Evolutionary conservation across 495 filamentous ascomycete genomes (phyloP).

Genomic region (Daldinia concentrica): DNA sequence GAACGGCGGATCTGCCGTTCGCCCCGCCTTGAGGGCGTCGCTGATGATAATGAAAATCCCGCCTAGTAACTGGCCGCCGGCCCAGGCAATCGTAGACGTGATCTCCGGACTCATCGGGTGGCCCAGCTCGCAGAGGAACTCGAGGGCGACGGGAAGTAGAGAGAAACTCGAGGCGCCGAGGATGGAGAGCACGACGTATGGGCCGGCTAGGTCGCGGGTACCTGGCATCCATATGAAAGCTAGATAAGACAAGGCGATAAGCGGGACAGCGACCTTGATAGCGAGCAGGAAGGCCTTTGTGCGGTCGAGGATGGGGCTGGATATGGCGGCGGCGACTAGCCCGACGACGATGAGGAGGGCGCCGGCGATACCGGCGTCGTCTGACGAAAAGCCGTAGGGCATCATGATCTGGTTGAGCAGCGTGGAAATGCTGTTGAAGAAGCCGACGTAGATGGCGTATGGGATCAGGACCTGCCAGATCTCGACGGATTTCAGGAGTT

Average conservation of each 20-base stretch:
- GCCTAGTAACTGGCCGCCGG: slow-evolving; percentile 80
- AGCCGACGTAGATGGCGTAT: slow-evolving; percentile 85
- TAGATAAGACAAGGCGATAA: slow-evolving; percentile 78
- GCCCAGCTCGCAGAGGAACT: slow-evolving; percentile 86
- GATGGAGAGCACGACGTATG: slow-evolving; percentile 74
- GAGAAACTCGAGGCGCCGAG: slow-evolving; percentile 84
- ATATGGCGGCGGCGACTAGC: slow-evolving; percentile 76
- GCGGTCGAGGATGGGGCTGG: slow-evolving; percentile 82
- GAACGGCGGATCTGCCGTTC: slow-evolving; percentile 61
- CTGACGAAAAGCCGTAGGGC: slow-evolving; percentile 82
- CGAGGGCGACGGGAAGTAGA: slow-evolving; percentile 83
- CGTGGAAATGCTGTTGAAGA: slow-evolving; percentile 92
- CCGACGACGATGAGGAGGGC: slow-evolving; percentile 91
- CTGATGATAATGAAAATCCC: slow-evolving; percentile 84
- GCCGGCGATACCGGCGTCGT: slow-evolving; percentile 87
- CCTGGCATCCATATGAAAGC: slow-evolving; percentile 81
- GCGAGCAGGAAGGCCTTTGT: slow-evolving; percentile 80
- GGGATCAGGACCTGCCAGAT: slow-evolving; percentile 81
- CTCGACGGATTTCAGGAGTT: slow-evolving; percentile 62
- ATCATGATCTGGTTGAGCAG: slow-evolving; percentile 89
- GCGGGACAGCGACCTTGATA: slow-evolving; percentile 78
- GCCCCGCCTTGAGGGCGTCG: slow-evolving; percentile 75
- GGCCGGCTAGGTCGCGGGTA: slow-evolving; percentile 72
- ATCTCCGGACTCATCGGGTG: slow-evolving; percentile 90
- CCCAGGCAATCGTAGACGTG: slow-evolving; percentile 83